Evolutionary conservation across 176 grass and related monocot genomes (phyloP).

Genomic region (Hsuehochloa calcarea): DNA sequence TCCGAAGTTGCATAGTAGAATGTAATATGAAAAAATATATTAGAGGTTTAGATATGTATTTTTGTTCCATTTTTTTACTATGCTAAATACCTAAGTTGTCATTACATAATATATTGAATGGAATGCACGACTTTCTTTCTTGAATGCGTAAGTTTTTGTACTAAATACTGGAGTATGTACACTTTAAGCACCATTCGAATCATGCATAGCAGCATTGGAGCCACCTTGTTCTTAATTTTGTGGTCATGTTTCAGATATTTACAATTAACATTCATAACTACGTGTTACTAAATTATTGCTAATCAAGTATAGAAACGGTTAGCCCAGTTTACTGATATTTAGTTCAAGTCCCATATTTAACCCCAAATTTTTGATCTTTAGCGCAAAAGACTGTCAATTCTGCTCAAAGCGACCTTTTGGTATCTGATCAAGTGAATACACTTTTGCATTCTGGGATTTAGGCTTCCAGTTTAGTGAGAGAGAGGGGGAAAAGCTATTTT

Average conservation of each 20-base stretch:
- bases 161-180: too few relatives aligned
- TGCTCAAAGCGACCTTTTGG: background rate
- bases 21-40: background rate
- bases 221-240: background rate
- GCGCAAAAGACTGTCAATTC: background rate
- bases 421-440: background rate
- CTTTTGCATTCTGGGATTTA: too few relatives aligned
- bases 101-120: background rate
- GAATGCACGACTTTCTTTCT: background rate
- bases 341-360: too few relatives aligned
- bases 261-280: background rate
- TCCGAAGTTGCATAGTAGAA: too few relatives aligned
- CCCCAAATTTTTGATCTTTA: too few relatives aligned
- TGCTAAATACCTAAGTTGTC: too few relatives aligned
- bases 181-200: background rate
- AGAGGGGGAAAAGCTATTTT: background rate
- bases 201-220: background rate
- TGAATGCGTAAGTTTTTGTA: background rate
- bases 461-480: too few relatives aligned
- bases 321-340: too few relatives aligned
- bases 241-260: too few relatives aligned
- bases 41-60: too few relatives aligned
- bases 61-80: too few relatives aligned
- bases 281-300: background rate
- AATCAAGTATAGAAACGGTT: background rate